Conservation (phyloP, 352 stramenopile species). For the Phytophthora melonis region DNA sequence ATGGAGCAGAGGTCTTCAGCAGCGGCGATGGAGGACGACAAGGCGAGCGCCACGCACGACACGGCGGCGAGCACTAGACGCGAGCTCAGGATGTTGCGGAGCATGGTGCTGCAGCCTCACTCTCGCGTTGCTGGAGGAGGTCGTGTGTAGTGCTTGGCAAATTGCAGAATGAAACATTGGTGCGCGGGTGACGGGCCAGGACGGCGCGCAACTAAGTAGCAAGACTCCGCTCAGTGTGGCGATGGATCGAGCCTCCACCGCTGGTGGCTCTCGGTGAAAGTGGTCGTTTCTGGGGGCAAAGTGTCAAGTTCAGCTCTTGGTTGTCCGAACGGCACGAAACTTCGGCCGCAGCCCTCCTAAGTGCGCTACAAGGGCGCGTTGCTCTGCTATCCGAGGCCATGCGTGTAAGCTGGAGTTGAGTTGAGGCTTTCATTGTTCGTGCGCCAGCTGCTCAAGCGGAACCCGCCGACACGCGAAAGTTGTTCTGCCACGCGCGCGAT, state of each 20-base stretch:
- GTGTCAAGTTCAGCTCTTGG: conserved; percentile 26
- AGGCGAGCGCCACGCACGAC: conserved; percentile 28
- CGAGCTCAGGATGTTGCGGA: conserved; percentile 18
- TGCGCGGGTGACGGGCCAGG: not conserved
- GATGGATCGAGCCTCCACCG: conserved; percentile 9
- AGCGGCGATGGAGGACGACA: conserved; percentile 16
- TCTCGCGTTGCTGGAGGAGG: conserved; percentile 7
- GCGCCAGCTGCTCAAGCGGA: conserved; percentile 16
- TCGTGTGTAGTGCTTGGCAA: conserved; percentile 20
- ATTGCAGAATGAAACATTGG: conserved; percentile 31
- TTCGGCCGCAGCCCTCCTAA: conserved; percentile 4
- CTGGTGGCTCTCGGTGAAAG: conserved; percentile 15
- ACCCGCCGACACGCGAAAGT: conserved; percentile 26
- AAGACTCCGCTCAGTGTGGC: not conserved
- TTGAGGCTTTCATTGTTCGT: conserved; percentile 33
- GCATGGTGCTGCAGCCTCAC: conserved; percentile 19
- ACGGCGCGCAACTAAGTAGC: conserved; percentile 4
- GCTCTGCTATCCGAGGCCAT: not conserved
- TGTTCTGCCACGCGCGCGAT: conserved; percentile 20
- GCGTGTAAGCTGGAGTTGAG: conserved; percentile 14
- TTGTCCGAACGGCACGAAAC: conserved; percentile 22
- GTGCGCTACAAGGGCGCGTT: not conserved
- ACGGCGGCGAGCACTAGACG: conserved; percentile 16
- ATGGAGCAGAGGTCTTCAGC: conserved; percentile 46
- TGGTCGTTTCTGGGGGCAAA: conserved; percentile 19